Percentiles rank a stretch among this genome's conserved stretches.
Evolutionary conservation across 2,329 filamentous ascomycete species (phyloP).

Genomic region (Epichloe festucae): DNA sequence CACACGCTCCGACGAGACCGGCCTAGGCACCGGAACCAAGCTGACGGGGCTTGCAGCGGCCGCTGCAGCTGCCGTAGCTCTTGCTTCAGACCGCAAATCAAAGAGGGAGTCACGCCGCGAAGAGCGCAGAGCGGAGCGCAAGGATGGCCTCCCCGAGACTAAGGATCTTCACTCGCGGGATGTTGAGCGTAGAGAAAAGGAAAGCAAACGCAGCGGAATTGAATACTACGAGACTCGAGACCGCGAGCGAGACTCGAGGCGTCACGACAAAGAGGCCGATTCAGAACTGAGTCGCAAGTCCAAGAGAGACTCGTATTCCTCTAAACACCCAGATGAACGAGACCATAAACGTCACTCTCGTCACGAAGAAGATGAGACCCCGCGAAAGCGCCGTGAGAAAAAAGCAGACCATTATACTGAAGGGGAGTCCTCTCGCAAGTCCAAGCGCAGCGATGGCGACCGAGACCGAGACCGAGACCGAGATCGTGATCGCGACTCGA

Average conservation of each 20-base stretch:
- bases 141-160: constrained; percentile 8
- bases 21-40: constrained; percentile 28
- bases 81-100: constrained; percentile 15
- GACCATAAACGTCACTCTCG: constrained; percentile 18
- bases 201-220: constrained; percentile 7
- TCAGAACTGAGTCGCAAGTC: constrained; percentile 12
- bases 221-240: constrained; percentile 4
- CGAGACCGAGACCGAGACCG: constrained; percentile 15
- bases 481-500: constrained; percentile 17
- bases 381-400: constrained; percentile 17
- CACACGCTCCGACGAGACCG: constrained; percentile 24
- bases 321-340: constrained; percentile 17
- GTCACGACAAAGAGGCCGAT: constrained; percentile 12
- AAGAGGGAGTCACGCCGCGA: constrained; percentile 10
- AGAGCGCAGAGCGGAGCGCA: constrained; percentile 11
- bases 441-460: constrained; percentile 13
- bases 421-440: constrained; percentile 9
- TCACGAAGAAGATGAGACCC: constrained; percentile 19
- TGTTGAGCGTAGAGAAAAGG: neutral
- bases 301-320: constrained; percentile 17
- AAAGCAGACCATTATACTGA: constrained; percentile 13
- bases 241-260: constrained; percentile 12
- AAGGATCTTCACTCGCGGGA: constrained; percentile 1
- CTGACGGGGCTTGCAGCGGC: constrained; percentile 35
- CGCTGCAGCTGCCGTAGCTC: constrained; percentile 29